Percentiles rank a stretch among this genome's conserved stretches.
Evolutionary conservation across 805 yeast genomes (phyloP).

Genomic region (Candida sphagnicola): DNA sequence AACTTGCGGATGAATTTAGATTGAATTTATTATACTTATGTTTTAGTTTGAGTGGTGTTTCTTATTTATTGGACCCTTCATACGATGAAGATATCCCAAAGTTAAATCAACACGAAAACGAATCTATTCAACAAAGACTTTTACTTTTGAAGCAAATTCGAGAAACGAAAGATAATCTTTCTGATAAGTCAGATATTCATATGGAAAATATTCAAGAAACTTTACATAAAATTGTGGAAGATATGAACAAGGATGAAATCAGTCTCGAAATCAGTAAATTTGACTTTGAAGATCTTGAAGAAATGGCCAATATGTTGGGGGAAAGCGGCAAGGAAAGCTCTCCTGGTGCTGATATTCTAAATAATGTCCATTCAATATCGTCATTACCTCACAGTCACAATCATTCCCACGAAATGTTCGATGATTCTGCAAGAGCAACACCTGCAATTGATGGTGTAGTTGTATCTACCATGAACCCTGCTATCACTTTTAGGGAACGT

Average conservation of each 20-base stretch:
- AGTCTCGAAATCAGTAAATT: constrained; percentile 5
- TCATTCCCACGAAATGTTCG: constrained; percentile 12
- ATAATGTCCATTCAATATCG: neutral
- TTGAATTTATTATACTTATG: constrained; percentile 55
- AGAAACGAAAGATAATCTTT: constrained; percentile 15
- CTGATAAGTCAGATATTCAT: constrained; percentile 18
- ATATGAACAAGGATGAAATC: constrained; percentile 19
- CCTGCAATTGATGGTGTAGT: constrained; percentile 42
- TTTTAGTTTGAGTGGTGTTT: constrained; percentile 62
- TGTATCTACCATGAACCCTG: constrained; percentile 49
- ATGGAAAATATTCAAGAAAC: constrained; percentile 29
- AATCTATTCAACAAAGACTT: constrained; percentile 33
- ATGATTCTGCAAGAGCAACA: constrained; percentile 41
- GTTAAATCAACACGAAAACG: constrained; percentile 24
- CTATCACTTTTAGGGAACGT: constrained; percentile 53
- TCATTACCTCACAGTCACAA: constrained; percentile 5
- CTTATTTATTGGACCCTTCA: constrained; percentile 71
- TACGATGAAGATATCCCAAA: constrained; percentile 47
- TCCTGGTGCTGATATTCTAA: neutral
- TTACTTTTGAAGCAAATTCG: constrained; percentile 28
- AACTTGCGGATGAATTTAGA: constrained; percentile 49
- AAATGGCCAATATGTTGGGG: constrained; percentile 15
- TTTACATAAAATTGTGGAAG: constrained; percentile 29
- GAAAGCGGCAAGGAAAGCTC: neutral
- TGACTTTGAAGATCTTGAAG: constrained; percentile 14